These are phyloP conservation scores for Colletotrichum limetticola DNA, from an alignment of 2,329 filamentous ascomycete genomes.

Conservation along the genomic window DNA sequence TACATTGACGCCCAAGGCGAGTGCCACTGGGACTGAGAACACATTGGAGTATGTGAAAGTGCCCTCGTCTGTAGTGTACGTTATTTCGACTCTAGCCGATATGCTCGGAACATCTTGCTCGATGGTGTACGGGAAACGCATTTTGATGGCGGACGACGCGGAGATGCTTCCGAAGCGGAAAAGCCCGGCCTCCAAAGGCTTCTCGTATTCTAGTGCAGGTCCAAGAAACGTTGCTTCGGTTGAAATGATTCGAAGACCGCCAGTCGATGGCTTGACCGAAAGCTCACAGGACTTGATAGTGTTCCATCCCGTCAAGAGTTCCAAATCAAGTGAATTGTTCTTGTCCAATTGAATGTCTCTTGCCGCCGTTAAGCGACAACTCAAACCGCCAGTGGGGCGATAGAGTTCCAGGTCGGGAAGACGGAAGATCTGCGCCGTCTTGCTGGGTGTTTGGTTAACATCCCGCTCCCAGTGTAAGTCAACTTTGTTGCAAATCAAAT, in stretches of 20 bases:
- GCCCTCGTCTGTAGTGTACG: conserved; percentile 75
- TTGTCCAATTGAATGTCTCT: conserved; percentile 83
- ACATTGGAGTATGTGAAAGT: conserved; percentile 72
- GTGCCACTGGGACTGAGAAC: conserved; percentile 74
- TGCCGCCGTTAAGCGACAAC: conserved; percentile 73
- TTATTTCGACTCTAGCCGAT: conserved; percentile 79
- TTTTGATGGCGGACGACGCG: conserved; percentile 58
- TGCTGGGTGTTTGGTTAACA: conserved; percentile 56
- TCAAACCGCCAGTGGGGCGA: conserved; percentile 74
- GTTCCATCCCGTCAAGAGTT: conserved; percentile 81
- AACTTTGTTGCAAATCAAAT: conserved; percentile 72
- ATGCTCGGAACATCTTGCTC: conserved; percentile 81
- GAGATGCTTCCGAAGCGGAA: conserved; percentile 62
- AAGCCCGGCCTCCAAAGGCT: conserved; percentile 63
- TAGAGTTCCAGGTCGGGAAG: conserved; percentile 77
- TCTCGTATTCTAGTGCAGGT: conserved; percentile 54
- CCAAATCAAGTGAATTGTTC: conserved; percentile 80
- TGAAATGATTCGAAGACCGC: conserved; percentile 72
- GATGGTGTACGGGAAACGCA: conserved; percentile 84
- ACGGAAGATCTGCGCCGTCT: conserved; percentile 62
- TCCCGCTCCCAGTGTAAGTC: conserved; percentile 73
- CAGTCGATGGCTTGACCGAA: conserved; percentile 71
- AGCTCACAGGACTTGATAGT: conserved; percentile 68
- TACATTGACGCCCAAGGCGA: conserved; percentile 94
- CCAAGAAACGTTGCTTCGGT: conserved; percentile 65